Evolutionary conservation across 192 early-diverging fungal genomes (phyloP).

Genomic region (Mortierella alpina): DNA sequence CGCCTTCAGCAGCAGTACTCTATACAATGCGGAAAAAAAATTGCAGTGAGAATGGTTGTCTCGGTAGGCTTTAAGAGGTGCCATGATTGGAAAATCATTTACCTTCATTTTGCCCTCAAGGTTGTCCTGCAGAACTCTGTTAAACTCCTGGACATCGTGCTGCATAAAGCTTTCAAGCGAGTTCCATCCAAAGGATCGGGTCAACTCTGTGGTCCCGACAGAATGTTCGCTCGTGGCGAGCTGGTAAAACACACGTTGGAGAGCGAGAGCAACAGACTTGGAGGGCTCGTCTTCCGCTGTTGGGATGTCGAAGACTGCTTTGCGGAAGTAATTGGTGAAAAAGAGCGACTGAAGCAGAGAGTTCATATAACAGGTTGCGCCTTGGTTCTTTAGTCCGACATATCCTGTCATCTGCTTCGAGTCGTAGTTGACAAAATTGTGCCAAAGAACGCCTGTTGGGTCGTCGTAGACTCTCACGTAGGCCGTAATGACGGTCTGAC

Average conservation of each 20-base stretch:
- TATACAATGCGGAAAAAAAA: constrained; percentile 24
- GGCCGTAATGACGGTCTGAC: constrained; percentile 72
- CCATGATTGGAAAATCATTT: not conserved
- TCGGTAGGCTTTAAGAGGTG: not conserved
- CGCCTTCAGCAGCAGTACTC: constrained; percentile 91
- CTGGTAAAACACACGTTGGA: constrained; percentile 96
- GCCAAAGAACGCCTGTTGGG: constrained; percentile 93
- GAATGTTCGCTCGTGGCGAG: constrained; percentile 76
- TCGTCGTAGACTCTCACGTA: constrained; percentile 85
- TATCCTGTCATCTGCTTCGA: constrained; percentile 91
- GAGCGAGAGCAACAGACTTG: constrained; percentile 87
- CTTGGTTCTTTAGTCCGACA: constrained; percentile 97
- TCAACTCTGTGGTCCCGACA: constrained; percentile 95
- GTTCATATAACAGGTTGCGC: constrained; percentile 99
- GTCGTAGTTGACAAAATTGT: constrained; percentile 92
- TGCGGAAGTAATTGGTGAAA: constrained; percentile 94
- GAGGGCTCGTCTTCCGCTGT: constrained; percentile 89
- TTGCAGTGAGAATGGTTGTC: not conserved
- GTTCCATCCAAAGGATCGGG: constrained; percentile 99
- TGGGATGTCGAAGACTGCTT: constrained; percentile 92
- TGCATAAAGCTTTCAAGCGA: constrained; percentile 94
- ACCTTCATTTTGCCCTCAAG: constrained; percentile 98
- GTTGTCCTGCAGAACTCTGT: constrained; percentile 96
- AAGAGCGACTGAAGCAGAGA: constrained; percentile 95
- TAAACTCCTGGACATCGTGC: constrained; percentile 99